Base-by-base conservation (phyloP, 139 green algal genomes). In the Chlorella ohadii region DNA sequence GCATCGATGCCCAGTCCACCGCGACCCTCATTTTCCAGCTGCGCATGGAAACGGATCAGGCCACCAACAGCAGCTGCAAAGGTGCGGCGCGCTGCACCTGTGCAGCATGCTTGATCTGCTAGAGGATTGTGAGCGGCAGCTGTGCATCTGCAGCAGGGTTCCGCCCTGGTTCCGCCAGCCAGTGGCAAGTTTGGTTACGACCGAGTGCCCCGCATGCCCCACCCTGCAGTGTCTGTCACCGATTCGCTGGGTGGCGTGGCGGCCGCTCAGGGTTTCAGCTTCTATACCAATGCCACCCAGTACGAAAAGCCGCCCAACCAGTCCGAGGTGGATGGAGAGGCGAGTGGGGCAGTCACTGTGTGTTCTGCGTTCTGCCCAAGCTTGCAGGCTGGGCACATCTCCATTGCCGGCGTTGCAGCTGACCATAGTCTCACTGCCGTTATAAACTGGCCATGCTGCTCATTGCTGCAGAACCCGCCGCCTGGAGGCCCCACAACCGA, bases 261-360 rank as follows among this genome's bases (percentile, higher is more conserved):
- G 4, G 88, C 92, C 73, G 47, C n/a, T 1, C 31, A 64, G 17
- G 2, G 67, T 55, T 67, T 96, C 16, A 33, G 0, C 5, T 96
- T 96, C 31, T 95, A 88, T 80, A 93, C 91, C 34, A 94, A 93
- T 22, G 88, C 87, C 25, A 96, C 92, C 0, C 25, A 81, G 0
- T 93, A 91, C 68, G 71, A 79, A 20, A 70, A 84, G 20, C 67
- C 44, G 25, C 86, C 90, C n/a, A 61, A 79, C 36, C 68, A 90
- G 57, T 85, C 83, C 27, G 67, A 84, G 55, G n/a, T 88, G 15
- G 80, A 81, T 13, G 70, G 39, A 2, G 76, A 81, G 55, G 85
- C 71, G 36, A 28, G 55, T 13, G n/a, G 6, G 31, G 33, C 25
- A n/a, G n/a, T n/a, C n/a, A n/a, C n/a, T n/a, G n/a, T n/a, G n/a